Evolutionary conservation across 768 basidiomycete genomes (phyloP), one percentile per base, ranked within the genome.

Genomic region (Mrakia hoshinonis): DNA sequence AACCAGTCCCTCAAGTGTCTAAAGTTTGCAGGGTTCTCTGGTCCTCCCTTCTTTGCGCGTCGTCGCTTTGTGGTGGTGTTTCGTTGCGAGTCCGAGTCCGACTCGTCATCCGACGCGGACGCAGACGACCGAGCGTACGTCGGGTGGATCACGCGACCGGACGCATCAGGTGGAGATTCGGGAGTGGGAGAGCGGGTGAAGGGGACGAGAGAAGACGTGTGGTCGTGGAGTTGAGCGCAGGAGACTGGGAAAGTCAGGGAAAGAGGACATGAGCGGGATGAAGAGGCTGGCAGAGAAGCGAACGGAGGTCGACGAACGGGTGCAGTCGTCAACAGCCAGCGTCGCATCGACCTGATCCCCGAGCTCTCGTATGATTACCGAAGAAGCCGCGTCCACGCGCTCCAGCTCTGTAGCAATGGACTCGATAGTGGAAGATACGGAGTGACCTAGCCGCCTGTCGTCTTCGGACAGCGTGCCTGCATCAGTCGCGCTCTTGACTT

Each of bases 1-100:
- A 70, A 70, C 69, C 69, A 70, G 62, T 70, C 51, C 22, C 69
- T 39, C 1, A 64, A n/a, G 49, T 64, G 69, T 5, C 69, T 61
- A 38, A 70, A 63, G 49, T 24, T 43, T 1, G 61, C 48, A 0
- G 48, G 64, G 48, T 66, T 48, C 64, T 66, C 64, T 61, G 58
- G 36, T 39, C 58, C 58, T 11, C 4, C 36, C 58, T 34, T 34
- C 12, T 61, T 61, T 15, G 15, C 43, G 15, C 43, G 43, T 43
- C 43, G 43, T 43, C 43, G 43, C 31, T 61, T 61, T 29, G 31
- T 20, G 58, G 31, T 58, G 55, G 26, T 58, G 6, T 58, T 38
- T 9, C 31, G 58, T 7, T 13, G 36, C 31, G 31, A 13, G 4
- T 61, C 34, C 36, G 58, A 61, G 36, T 61, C 58, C 11, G 58